Percentiles rank a stretch among this genome's conserved stretches.
Evolutionary conservation across 2,329 filamentous ascomycete genomes (phyloP).

Genomic region (Cladophialophora bantiana): DNA sequence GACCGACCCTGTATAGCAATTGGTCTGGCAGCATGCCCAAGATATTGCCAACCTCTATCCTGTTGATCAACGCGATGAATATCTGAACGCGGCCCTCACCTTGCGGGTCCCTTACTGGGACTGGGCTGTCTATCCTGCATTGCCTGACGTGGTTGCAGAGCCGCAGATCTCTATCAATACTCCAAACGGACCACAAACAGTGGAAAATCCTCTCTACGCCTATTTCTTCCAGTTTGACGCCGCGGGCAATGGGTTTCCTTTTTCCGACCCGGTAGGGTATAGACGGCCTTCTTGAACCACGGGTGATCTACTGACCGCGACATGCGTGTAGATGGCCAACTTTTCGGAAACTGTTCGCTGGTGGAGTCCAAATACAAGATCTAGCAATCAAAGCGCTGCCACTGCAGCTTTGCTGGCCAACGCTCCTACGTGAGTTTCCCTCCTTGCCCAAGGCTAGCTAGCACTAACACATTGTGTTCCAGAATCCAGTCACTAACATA

Average conservation of each 20-base stretch:
- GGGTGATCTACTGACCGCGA: conserved; percentile 6
- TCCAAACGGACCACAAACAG: conserved; percentile 48
- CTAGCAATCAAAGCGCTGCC: conserved; percentile 36
- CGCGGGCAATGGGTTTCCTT: conserved; percentile 39
- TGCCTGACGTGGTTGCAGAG: conserved; percentile 49
- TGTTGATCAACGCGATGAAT: conserved; percentile 56
- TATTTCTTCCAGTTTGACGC: conserved; percentile 46
- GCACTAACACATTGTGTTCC: conserved; percentile 15
- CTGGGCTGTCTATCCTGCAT: conserved; percentile 50
- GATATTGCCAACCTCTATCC: conserved; percentile 52
- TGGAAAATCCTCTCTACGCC: conserved; percentile 56
- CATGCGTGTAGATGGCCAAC: conserved; percentile 28
- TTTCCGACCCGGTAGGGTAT: conserved; percentile 28
- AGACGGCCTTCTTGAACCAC: not conserved
- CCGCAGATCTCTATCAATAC: conserved; percentile 53
- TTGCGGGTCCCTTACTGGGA: conserved; percentile 60
- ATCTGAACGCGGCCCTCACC: conserved; percentile 52
- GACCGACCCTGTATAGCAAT: conserved; percentile 43
- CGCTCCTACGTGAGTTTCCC: conserved; percentile 31
- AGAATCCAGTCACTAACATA: conserved; percentile 40
- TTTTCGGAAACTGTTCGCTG: conserved; percentile 36
- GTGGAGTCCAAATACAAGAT: conserved; percentile 28
- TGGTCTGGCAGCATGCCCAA: conserved; percentile 49
- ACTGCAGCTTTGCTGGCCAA: conserved; percentile 35
- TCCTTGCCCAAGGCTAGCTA: not conserved